Evolutionary conservation across 1,284 basidiomycete species (phyloP).

Genomic region (Singerocomus rubriflavus): DNA sequence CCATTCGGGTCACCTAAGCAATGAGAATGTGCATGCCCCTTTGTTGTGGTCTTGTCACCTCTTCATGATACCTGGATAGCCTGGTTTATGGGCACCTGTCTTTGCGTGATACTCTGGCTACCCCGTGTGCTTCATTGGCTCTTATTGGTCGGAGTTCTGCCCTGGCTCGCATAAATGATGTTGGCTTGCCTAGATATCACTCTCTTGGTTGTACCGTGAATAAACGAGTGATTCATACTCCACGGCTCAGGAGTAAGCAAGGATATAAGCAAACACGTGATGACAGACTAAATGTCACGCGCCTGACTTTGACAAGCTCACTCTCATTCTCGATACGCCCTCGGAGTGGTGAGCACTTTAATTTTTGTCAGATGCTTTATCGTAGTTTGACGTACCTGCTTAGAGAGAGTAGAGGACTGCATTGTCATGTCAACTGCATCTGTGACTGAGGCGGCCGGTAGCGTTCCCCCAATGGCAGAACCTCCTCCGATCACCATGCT

Average conservation of each 20-base stretch:
- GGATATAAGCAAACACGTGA: too few relatives aligned
- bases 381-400: neutral
- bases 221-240: too few relatives aligned
- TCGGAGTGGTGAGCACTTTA: neutral
- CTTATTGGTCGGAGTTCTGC: neutral
- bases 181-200: neutral
- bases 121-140: neutral
- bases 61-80: neutral
- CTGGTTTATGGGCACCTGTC: neutral
- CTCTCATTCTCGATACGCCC: neutral
- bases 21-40: neutral
- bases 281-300: too few relatives aligned
- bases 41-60: neutral
- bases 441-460: slow-evolving; percentile 1
- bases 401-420: neutral
- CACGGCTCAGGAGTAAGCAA: too few relatives aligned
- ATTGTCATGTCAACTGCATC: slow-evolving; percentile 11
- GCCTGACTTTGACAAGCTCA: too few relatives aligned
- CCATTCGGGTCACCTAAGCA: neutral
- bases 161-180: neutral
- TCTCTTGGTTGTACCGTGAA: neutral
- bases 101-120: neutral
- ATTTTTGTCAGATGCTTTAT: neutral
- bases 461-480: neutral
- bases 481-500: slow-evolving; percentile 27